Conservation (phyloP, 2,329 filamentous ascomycete genomes). For the Arthrobotrys iridis region DNA sequence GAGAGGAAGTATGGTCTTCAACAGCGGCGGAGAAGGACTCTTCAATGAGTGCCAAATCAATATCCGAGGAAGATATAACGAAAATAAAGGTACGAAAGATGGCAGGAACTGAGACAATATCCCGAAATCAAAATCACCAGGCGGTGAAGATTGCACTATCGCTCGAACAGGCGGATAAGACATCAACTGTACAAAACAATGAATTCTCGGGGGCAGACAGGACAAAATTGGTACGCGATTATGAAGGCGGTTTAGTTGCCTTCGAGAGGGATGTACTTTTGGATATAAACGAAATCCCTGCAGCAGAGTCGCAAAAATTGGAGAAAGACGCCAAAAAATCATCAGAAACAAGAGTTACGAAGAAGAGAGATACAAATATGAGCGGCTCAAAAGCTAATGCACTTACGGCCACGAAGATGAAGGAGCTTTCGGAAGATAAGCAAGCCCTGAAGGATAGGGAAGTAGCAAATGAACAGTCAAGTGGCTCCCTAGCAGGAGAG, state of each 20-base stretch:
- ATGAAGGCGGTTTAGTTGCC: constrained; percentile 3
- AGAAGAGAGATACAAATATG: not conserved
- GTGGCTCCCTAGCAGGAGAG: not conserved
- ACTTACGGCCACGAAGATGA: not conserved
- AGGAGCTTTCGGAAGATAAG: not conserved
- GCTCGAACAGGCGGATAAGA: not conserved
- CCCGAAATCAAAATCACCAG: not conserved
- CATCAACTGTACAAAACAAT: not conserved
- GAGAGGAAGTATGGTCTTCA: not conserved
- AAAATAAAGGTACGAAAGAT: not conserved
- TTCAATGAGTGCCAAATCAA: not conserved
- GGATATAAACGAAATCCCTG: constrained; percentile 10
- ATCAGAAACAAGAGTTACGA: not conserved
- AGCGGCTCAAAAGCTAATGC: not conserved
- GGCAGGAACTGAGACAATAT: too few relatives aligned
- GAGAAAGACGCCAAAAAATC: not conserved
- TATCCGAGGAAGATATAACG: not conserved
- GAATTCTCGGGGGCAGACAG: not conserved
- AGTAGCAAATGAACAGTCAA: not conserved
- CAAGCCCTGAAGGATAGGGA: not conserved
- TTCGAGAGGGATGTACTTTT: constrained; percentile 7
- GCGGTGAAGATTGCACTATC: not conserved
- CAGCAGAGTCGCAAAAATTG: not conserved
- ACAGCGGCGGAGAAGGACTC: not conserved
- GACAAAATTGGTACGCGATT: not conserved